Evolutionary conservation across 2,329 filamentous ascomycete species (phyloP).

Genomic region (Talaromyces sp.): DNA sequence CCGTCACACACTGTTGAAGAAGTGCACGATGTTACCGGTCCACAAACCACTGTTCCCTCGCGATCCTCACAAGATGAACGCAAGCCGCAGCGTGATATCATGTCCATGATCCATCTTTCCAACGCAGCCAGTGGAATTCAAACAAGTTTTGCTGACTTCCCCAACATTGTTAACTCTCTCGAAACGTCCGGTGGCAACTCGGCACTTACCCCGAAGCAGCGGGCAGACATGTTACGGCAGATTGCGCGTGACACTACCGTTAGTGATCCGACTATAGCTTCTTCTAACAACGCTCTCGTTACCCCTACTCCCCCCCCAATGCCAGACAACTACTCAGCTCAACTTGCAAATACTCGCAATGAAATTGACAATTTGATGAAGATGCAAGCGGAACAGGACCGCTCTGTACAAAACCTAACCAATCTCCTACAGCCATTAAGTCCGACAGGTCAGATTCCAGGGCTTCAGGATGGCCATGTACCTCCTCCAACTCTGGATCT

Average conservation of each 20-base stretch:
- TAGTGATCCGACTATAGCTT: constrained; percentile 32
- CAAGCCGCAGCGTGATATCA: constrained; percentile 41
- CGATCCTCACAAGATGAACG: constrained; percentile 21
- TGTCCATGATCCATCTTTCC: constrained; percentile 45
- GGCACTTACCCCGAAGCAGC: constrained; percentile 42
- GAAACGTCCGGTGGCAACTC: constrained; percentile 40
- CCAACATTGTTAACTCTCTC: constrained; percentile 42
- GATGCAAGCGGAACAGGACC: constrained; percentile 72
- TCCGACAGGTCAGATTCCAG: constrained; percentile 72
- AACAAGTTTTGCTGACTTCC: constrained; percentile 39
- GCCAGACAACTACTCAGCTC: constrained; percentile 44
- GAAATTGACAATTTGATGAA: constrained; percentile 75
- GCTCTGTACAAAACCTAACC: constrained; percentile 68
- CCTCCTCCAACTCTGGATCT: constrained; percentile 48
- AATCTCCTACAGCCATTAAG: constrained; percentile 72
- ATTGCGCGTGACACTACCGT: constrained; percentile 45
- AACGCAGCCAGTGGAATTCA: constrained; percentile 40
- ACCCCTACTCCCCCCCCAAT: constrained; percentile 52
- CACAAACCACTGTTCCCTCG: constrained; percentile 21
- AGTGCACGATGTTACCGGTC: constrained; percentile 39
- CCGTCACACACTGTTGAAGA: constrained; percentile 40
- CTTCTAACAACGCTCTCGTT: constrained; percentile 53
- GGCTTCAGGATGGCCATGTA: constrained; percentile 47
- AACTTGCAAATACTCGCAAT: constrained; percentile 61
- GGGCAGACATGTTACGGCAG: constrained; percentile 45